Percentiles rank a stretch among this genome's conserved stretches.
Evolutionary conservation across 2,329 filamentous ascomycete species (phyloP).

Genomic region (Colletotrichum nymphaeae): DNA sequence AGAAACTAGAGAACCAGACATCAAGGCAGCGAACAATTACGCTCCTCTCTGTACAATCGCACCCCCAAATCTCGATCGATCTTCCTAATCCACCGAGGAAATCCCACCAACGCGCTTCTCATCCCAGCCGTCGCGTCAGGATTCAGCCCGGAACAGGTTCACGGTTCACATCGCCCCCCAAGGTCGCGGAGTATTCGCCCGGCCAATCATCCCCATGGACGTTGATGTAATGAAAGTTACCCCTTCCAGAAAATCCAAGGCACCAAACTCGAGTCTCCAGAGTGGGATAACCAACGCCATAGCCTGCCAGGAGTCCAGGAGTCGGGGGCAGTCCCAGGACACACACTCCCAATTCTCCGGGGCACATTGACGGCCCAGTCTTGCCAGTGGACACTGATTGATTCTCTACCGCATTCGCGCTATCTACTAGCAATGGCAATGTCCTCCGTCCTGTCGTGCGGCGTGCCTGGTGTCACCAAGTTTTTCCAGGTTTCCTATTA

Average conservation of each 20-base stretch:
- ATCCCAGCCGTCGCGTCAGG: background rate
- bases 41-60: background rate
- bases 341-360: background rate
- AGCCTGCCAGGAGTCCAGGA: background rate
- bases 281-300: background rate
- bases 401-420: background rate
- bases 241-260: background rate
- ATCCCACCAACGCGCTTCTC: slow-evolving; percentile 8
- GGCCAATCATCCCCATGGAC: background rate
- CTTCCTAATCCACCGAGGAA: slow-evolving; percentile 4
- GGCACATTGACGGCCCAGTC: background rate
- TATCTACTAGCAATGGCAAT: slow-evolving; percentile 5
- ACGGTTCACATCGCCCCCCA: background rate
- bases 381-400: background rate
- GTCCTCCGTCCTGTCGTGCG: background rate
- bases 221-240: background rate
- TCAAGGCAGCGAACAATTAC: background rate
- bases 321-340: background rate
- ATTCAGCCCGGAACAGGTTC: background rate
- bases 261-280: background rate
- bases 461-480: background rate
- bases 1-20: background rate
- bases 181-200: background rate
- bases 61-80: slow-evolving; percentile 19
- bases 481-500: slow-evolving; percentile 3